phyloP scores from a whole-genome alignment of 176 grass and related monocot species.

The Tillandsia leiboldiana region DNA sequence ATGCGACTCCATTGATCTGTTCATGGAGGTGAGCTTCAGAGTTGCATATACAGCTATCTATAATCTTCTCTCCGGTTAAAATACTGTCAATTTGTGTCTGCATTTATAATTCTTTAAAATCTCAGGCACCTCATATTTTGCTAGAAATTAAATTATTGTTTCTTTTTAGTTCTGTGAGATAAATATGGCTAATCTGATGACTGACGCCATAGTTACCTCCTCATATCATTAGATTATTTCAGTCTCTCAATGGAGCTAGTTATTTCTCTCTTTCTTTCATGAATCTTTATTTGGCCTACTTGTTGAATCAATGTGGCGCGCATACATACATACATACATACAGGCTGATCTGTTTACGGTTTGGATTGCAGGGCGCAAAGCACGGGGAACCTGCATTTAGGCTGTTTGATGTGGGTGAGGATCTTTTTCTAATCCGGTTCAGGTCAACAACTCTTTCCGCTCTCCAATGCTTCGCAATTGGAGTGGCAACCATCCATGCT shows the following conservation, averaged over 20 bases:
- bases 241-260: too few relatives aligned
- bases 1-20: constrained; percentile 26
- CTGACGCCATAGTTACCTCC: too few relatives aligned
- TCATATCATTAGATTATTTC: too few relatives aligned
- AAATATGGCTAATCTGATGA: too few relatives aligned
- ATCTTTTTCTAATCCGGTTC: constrained; percentile 7
- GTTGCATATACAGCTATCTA: background rate
- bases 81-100: too few relatives aligned
- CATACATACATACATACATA: too few relatives aligned
- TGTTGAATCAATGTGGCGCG: too few relatives aligned
- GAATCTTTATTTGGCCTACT: too few relatives aligned
- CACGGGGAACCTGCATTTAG: constrained; percentile 10
- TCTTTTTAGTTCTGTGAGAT: too few relatives aligned
- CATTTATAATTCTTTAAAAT: constrained; percentile 9
- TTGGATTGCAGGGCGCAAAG: constrained; percentile 19
- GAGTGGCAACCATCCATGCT: constrained; percentile 26
- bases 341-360: background rate
- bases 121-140: background rate
- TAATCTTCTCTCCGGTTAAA: too few relatives aligned
- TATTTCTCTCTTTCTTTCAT: too few relatives aligned
- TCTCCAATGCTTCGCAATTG: constrained; percentile 35
- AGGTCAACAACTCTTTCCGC: constrained; percentile 15
- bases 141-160: too few relatives aligned
- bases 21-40: constrained; percentile 30
- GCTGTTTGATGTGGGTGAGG: constrained; percentile 15